Base-by-base conservation (phyloP, 2,329 filamentous ascomycete genomes). In the Karstenula rhodostoma region DNA sequence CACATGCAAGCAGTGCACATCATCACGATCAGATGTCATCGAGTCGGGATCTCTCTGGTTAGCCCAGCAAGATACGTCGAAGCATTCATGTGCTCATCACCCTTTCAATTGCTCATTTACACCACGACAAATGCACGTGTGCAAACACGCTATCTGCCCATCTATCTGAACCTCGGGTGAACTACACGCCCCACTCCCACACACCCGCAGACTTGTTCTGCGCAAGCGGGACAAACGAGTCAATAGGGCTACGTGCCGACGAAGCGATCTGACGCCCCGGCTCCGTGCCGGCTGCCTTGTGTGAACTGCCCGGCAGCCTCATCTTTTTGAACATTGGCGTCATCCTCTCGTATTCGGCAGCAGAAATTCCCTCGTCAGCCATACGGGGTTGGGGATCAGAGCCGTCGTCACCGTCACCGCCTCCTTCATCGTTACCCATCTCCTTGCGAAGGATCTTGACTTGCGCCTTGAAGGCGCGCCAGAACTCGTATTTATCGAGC, bases 401-500 rank as follows among this genome's bases (percentile, higher is more conserved):
- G 12, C 13, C 59, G 5, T 25, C 48, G 13, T 43, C 52, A 22
- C 25, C 49, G 22, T 37, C 19, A n/a, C n/a, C 52, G 10, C 52
- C 12, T 10, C 29, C 29, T 32, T 32, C 52, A 35, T 51, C 29
- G 10, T 46, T 29, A 19, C 62, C 82, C 79, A 90, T 84, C 25
- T 89, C 86, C 57, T 87, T 83, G 44, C 86, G 83, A 33, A 90
- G 75, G 37, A 85, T 84, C 58, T 83, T 80, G 57, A 90, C 80
- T 74, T 90, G 87, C 71, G 85, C 87, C 81, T 87, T 85, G 62
- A 90, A 85, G 71, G 87, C 84, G 3, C 82, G 79, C 87, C 86
- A 89, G 46, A 90, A 73, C 3, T 84, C 69, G 60, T 87, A 79
- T 29, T 82, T 79, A 25, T 85, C 80, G 53, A 89, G 67, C 76